Base-by-base conservation (phyloP, 768 basidiomycete species). In the Erythrobasidium yunnanense region DNA sequence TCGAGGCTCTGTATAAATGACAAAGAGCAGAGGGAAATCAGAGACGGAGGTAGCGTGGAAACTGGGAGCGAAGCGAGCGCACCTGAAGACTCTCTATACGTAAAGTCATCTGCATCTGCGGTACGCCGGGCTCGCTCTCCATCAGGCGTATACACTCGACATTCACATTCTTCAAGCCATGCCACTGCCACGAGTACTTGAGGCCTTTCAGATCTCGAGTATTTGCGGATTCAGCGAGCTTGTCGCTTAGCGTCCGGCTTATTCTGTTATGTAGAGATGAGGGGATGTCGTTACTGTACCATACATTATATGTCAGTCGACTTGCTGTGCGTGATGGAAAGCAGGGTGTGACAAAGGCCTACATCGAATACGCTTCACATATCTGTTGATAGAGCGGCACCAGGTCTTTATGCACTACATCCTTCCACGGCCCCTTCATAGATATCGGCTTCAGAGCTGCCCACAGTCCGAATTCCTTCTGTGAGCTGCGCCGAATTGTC, bases 31-130 rank as follows among this genome's bases (percentile, higher is more conserved):
- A 11, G 13, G 29, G 22, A 22, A 15, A 45, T 15, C 15, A 52
- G 18, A 23, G 50, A 11, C 8, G 25, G 8, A 8, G 29, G 13
- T 23, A 30, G 50, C 38, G 11, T 42, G 38, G 38, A 11, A 42
- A 52, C 13, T 8, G 50, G 15, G 18, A 52, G 18, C 8, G 50
- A 30, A 20, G 15, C 8, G 50, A 15, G 29, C 50, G 25, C 22
- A 52, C 50, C 25, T 58, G 60, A n/a, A 30, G 27, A n/a, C 29
- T 49, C 46, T 63, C 47, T 33, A 63, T 27, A 6, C 60, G 20
- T 3, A 51, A 3, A 23, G 45, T 51, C 7, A 63, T 63, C 38
- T 63, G 60, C 46, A 63, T 6, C 32, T 27, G 23, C 27, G 27
- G 23, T 32, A 20, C 32, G 42, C 42, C 49, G 20, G 32, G 32